These are phyloP conservation scores for Sphaerosporella brunnea DNA, from an alignment of 495 filamentous ascomycete species.

Conservation along the genomic window DNA sequence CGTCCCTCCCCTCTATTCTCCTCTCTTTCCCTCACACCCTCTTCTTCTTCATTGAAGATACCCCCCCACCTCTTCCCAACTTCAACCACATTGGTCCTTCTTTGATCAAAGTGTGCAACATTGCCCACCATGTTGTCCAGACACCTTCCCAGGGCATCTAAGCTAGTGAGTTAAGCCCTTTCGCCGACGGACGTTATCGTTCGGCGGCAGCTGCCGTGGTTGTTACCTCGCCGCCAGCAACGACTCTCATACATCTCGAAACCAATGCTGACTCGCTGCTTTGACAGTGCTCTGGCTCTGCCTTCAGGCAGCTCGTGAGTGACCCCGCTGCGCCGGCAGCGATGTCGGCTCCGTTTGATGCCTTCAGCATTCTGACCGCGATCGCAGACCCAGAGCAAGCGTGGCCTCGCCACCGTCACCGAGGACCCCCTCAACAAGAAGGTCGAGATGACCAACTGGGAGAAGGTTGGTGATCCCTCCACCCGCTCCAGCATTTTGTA, in stretches of 20 bases:
- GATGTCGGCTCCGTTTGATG: neutral
- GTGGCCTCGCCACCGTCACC: slow-evolving; percentile 44
- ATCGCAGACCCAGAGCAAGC: slow-evolving; percentile 33
- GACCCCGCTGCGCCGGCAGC: neutral
- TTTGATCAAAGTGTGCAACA: slow-evolving; percentile 2
- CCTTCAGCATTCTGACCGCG: slow-evolving; percentile 1
- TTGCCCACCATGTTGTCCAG: slow-evolving; percentile 28
- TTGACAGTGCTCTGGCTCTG: slow-evolving; percentile 9
- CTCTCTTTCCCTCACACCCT: slow-evolving; percentile 24
- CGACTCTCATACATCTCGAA: neutral
- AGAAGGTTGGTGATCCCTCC: slow-evolving; percentile 36
- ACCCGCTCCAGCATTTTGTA: neutral
- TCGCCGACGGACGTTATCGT: neutral
- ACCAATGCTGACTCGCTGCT: neutral
- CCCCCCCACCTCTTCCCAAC: neutral
- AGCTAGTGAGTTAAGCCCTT: slow-evolving; percentile 32
- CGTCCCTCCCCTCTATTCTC: slow-evolving; percentile 28
- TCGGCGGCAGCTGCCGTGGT: neutral
- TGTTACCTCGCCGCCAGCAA: slow-evolving; percentile 1
- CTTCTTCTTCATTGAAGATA: slow-evolving; percentile 8
- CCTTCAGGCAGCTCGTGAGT: slow-evolving; percentile 22
- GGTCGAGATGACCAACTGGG: slow-evolving; percentile 66
- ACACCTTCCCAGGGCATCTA: slow-evolving; percentile 31
- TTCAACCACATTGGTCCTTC: slow-evolving; percentile 1
- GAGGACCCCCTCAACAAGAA: slow-evolving; percentile 51